Base-by-base conservation (phyloP, 805 yeast genomes). In the Metschnikowia arizonensis region DNA sequence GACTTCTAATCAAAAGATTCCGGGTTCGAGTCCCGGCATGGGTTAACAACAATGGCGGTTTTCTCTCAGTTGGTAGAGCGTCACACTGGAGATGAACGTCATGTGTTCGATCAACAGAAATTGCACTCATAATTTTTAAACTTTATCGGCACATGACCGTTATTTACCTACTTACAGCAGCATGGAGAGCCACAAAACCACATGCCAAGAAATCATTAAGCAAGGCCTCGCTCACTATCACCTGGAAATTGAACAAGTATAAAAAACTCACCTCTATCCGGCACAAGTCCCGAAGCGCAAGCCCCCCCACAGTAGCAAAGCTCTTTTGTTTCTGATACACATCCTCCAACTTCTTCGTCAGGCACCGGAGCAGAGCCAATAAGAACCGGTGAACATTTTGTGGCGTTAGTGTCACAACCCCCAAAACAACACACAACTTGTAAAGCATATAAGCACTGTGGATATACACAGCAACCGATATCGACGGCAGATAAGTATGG, bases 261-360 rank as follows among this genome's bases (percentile, higher is more conserved):
- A 80, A 58, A 32, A 79, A 62, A 1, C 79, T 72, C 17, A 78
- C 69, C 53, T 79, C 85, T 35, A 80, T 60, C 23, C 67, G 62
- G 44, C 67, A 61, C 40, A 79, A 60, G 44, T 79, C 85, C 4
- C 55, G 56, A 8, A 61, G 54, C 37, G 63, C 65, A n/a, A 73
- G 61, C 2, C 78, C 78, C 3, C 70, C 68, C n/a, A 73, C 68
- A 30, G 66, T 66, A 33, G 77, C 74, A 49, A 68, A 73, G 37
- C 65, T 64, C 25, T 54, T 56, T 42, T 71, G 77, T 40, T 65
- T 68, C 52, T 63, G 73, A 53, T 73, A 68, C 35, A 72, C 64
- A 50, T 73, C 78, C 49, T 73, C 78, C 21, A 73, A 58, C 29
- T 66, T 56, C 48, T 73, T 73, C 19, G 64, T 61, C 32, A 75